A percentile compares a stretch with the other conserved stretches of the same genome.
Conservation (phyloP, 1,284 basidiomycete genomes). For the Boletus sp. region DNA sequence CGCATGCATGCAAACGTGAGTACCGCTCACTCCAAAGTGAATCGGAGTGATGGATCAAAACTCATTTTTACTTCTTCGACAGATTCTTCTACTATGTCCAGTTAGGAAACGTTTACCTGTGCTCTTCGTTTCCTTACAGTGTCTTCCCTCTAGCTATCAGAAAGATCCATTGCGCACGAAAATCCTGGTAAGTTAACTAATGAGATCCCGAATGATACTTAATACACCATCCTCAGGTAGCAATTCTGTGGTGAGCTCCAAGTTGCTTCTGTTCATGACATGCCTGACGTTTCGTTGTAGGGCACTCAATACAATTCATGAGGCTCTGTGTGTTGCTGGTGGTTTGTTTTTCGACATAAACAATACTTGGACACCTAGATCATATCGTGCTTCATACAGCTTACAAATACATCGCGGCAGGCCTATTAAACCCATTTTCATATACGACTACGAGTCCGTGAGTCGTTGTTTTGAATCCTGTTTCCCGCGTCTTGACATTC, state of each 20-base stretch:
- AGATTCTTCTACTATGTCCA: slow-evolving; percentile 20
- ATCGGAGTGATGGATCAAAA: not conserved
- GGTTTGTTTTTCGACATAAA: slow-evolving; percentile 2
- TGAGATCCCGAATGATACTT: no score
- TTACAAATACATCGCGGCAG: slow-evolving; percentile 15
- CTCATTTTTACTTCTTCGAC: not conserved
- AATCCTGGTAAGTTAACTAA: slow-evolving; percentile 11
- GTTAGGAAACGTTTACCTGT: not conserved
- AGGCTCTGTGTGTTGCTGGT: slow-evolving; percentile 8
- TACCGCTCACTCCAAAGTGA: not conserved
- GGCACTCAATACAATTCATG: slow-evolving; percentile 7
- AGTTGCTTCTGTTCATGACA: no score
- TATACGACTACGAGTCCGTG: no score
- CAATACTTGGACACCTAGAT: not conserved
- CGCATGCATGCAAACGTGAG: slow-evolving; percentile 20
- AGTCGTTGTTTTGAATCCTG: not conserved
- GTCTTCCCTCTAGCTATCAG: slow-evolving; percentile 6
- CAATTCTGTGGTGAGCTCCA: slow-evolving; percentile 11
- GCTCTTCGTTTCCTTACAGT: not conserved
- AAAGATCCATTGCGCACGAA: slow-evolving; percentile 7
- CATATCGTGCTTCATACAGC: not conserved
- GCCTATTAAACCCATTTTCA: not conserved
- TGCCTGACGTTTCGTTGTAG: not conserved
- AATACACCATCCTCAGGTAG: no score
- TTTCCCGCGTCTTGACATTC: not conserved